A percentile compares a stretch with the other conserved stretches of the same genome.
These are phyloP conservation scores for Tolypocladium tundrense DNA, from an alignment of 2,329 filamentous ascomycete species.

Conservation along the genomic window DNA sequence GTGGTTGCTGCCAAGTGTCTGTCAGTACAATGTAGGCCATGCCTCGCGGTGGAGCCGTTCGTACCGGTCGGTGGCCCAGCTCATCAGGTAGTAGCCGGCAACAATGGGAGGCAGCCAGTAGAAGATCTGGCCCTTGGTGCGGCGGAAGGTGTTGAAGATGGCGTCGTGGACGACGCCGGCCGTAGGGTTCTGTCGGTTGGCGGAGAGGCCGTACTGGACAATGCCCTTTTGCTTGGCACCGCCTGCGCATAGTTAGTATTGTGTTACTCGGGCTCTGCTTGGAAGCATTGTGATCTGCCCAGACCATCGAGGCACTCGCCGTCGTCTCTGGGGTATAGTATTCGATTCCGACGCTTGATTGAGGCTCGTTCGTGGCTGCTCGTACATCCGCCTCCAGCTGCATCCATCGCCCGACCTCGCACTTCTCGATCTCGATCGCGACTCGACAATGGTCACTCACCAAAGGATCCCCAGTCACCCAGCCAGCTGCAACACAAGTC, in stretches of 20 bases:
- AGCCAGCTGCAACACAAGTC: slow-evolving; percentile 47
- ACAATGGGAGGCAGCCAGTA: slow-evolving; percentile 78
- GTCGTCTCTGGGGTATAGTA: not conserved
- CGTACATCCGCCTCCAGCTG: not conserved
- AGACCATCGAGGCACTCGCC: too few species aligned
- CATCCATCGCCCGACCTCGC: not conserved
- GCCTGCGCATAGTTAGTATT: slow-evolving; percentile 26
- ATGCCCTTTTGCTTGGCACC: slow-evolving; percentile 53
- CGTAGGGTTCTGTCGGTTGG: slow-evolving; percentile 83
- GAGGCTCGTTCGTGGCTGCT: not conserved
- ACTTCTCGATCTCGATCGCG: not conserved
- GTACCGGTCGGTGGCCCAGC: slow-evolving; percentile 88
- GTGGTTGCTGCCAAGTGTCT: slow-evolving; percentile 49
- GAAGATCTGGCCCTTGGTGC: slow-evolving; percentile 75
- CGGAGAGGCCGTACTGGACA: slow-evolving; percentile 62
- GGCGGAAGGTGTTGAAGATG: slow-evolving; percentile 91
- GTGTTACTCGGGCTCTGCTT: not conserved
- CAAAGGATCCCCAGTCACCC: slow-evolving; percentile 64
- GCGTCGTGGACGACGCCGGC: slow-evolving; percentile 69
- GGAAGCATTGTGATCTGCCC: not conserved
- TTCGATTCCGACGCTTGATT: not conserved
- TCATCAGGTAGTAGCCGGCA: slow-evolving; percentile 69
- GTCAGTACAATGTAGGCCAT: not conserved
- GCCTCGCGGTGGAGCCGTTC: slow-evolving; percentile 17
- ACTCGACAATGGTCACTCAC: slow-evolving; percentile 39